Conservation (phyloP, 1,284 basidiomycete species). For the Tilletiaria anomala region DNA sequence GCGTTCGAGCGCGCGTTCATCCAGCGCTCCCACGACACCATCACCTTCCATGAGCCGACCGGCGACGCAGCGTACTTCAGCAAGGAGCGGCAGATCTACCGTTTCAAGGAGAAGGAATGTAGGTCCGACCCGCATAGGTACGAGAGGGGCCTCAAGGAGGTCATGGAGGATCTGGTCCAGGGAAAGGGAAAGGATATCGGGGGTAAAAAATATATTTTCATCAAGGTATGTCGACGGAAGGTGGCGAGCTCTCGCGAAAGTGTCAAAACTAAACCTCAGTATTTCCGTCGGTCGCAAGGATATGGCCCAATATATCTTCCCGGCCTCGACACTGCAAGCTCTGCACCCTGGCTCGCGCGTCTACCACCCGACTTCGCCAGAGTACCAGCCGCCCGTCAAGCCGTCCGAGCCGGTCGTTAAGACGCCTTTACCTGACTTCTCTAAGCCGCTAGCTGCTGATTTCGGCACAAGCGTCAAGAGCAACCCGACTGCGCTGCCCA, state of each 20-base stretch:
- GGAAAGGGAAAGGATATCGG: too few species aligned
- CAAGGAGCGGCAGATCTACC: conserved; percentile 15
- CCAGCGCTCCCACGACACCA: conserved; percentile 26
- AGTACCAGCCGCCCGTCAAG: not conserved
- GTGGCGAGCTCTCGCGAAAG: too few species aligned
- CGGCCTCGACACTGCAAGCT: conserved; percentile 12
- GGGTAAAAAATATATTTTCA: too few species aligned
- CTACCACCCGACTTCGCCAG: conserved; percentile 9
- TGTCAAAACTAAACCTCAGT: too few species aligned
- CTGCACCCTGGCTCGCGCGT: conserved; percentile 25
- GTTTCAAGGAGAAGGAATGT: conserved; percentile 22
- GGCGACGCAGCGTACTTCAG: conserved; percentile 29
- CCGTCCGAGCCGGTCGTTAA: not conserved
- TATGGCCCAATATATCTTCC: conserved; percentile 34
- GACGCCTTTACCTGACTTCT: not conserved
- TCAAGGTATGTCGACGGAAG: too few species aligned
- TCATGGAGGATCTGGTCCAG: too few species aligned
- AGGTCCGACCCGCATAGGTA: too few species aligned
- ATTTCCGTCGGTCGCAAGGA: conserved; percentile 8
- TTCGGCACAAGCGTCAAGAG: not conserved
- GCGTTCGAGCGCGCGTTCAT: conserved; percentile 32
- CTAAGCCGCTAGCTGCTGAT: not conserved
- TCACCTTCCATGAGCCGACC: conserved; percentile 28
- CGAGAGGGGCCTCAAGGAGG: too few species aligned
- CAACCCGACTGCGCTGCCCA: conserved; percentile 33